Evolutionary conservation across 495 filamentous ascomycete genomes (phyloP).

Genomic region (Neurospora tetraspora): DNA sequence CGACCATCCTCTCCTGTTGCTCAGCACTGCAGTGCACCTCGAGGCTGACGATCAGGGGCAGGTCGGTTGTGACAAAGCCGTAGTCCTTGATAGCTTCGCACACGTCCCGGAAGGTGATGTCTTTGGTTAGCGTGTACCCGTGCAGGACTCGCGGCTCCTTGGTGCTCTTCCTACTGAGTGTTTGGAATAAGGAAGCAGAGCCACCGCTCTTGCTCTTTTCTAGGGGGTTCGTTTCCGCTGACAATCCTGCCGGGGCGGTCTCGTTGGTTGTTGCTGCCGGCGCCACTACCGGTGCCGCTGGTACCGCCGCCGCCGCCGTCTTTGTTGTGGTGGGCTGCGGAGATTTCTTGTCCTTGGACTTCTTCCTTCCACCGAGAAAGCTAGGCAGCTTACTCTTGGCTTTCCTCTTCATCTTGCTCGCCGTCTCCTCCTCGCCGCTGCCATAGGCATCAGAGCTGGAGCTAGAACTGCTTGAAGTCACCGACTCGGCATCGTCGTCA

Average conservation of each 20-base stretch:
- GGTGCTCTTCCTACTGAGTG: conserved; percentile 8
- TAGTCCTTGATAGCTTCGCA: conserved; percentile 69
- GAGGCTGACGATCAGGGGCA: conserved; percentile 80
- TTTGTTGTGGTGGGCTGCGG: neutral
- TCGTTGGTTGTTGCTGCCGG: neutral
- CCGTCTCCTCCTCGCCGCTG: conserved; percentile 6
- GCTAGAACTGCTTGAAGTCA: conserved; percentile 11
- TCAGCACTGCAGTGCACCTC: conserved; percentile 72
- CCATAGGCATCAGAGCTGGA: conserved; percentile 14
- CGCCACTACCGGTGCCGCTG: neutral
- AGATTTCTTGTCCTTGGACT: neutral
- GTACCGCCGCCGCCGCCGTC: neutral
- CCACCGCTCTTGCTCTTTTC: neutral
- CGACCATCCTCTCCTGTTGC: conserved; percentile 82
- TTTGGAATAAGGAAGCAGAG: neutral
- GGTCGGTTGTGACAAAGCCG: conserved; percentile 60
- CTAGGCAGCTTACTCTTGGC: conserved; percentile 27
- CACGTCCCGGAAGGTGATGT: conserved; percentile 73
- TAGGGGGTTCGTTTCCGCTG: neutral
- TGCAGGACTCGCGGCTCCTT: conserved; percentile 73
- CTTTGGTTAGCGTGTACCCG: conserved; percentile 84
- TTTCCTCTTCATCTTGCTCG: conserved; percentile 22
- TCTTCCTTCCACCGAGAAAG: conserved; percentile 24
- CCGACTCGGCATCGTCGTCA: conserved; percentile 10
- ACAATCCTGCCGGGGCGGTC: neutral